A percentile compares a stretch with the other conserved stretches of the same genome.
phyloP scores from a whole-genome alignment of 495 filamentous ascomycete genomes.

The Penicillium daleae region DNA sequence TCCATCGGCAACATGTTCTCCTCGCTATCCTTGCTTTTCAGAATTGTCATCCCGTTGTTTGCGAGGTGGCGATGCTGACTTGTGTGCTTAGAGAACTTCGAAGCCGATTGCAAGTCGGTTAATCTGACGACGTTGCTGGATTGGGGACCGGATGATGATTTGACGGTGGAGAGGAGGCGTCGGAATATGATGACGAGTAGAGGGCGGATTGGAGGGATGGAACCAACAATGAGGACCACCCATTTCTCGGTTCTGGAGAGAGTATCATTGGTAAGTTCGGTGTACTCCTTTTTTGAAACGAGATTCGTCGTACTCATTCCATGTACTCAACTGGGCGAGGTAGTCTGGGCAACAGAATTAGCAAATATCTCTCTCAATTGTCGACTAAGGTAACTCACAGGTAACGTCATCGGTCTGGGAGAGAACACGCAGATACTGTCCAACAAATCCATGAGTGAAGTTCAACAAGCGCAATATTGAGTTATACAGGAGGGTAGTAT shows the following conservation, averaged over 20 bases:
- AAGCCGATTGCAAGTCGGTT: constrained; percentile 14
- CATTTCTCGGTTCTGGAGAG: constrained; percentile 20
- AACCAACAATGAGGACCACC: constrained; percentile 24
- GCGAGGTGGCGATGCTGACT: not conserved
- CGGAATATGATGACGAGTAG: constrained; percentile 18
- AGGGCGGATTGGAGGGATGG: constrained; percentile 21
- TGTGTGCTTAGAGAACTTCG: constrained; percentile 1
- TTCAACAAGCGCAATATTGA: not conserved
- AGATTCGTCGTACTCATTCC: constrained; percentile 10
- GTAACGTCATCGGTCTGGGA: constrained; percentile 16
- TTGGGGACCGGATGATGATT: constrained; percentile 3
- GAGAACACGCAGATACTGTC: constrained; percentile 5
- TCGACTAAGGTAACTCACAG: constrained; percentile 5
- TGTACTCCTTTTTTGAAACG: not conserved
- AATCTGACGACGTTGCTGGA: constrained; percentile 4
- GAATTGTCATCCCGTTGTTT: not conserved
- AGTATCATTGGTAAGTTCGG: not conserved
- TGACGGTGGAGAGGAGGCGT: constrained; percentile 1
- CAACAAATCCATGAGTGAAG: not conserved
- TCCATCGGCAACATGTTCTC: constrained; percentile 12
- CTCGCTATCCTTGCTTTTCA: constrained; percentile 11
- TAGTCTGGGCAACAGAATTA: constrained; percentile 9
- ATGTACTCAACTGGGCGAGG: constrained; percentile 14
- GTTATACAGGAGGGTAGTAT: not conserved
- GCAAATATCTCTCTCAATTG: not conserved